Evolutionary conservation across 176 grass and related monocot genomes (phyloP).

Genomic region (Dactylis glomerata): DNA sequence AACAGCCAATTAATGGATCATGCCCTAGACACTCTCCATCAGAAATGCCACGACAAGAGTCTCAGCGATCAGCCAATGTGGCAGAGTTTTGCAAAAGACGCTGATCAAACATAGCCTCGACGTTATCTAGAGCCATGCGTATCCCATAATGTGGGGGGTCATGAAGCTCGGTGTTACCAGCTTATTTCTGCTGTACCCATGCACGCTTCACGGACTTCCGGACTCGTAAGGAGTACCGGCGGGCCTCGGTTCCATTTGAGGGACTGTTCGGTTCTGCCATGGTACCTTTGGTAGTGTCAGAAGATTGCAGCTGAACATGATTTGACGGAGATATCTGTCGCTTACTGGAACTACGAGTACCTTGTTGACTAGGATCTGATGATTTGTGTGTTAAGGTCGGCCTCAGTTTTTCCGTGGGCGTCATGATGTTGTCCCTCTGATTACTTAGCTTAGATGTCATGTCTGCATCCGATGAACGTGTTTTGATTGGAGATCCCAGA

Average conservation of each 20-base stretch:
- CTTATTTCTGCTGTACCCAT: not conserved
- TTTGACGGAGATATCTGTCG: not conserved
- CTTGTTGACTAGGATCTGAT: not conserved
- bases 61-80: not conserved
- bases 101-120: not conserved
- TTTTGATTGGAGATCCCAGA: not conserved
- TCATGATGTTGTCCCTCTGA: not conserved
- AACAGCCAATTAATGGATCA: not conserved
- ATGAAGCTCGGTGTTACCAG: not conserved
- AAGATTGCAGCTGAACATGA: not conserved
- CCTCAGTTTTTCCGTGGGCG: not conserved
- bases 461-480: not conserved
- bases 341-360: not conserved
- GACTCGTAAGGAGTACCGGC: not conserved
- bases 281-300: not conserved
- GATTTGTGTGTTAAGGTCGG: not conserved
- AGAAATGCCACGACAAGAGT: not conserved
- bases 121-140: not conserved
- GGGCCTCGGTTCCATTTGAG: not conserved
- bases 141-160: not conserved
- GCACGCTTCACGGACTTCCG: not conserved
- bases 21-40: not conserved
- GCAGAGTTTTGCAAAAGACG: not conserved
- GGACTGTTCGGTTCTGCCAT: not conserved
- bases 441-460: not conserved